A percentile compares a stretch with the other conserved stretches of the same genome.
Conservation (phyloP, 2,329 filamentous ascomycete genomes). For the Ascochyta clinopodiicola region DNA sequence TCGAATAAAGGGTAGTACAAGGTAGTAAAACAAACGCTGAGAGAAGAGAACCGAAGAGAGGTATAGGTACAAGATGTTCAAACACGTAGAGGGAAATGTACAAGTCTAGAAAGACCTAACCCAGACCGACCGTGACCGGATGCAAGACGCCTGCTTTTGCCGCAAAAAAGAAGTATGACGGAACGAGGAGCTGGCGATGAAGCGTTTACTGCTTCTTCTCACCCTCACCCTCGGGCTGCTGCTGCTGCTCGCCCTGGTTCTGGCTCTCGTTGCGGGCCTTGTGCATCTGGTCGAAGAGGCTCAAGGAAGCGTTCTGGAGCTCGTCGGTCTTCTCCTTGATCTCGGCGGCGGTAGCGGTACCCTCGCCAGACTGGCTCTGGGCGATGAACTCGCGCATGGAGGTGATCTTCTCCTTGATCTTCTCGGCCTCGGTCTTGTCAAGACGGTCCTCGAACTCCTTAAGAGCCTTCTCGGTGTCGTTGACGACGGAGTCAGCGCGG, state of each 20-base stretch:
- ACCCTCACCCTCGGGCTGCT: constrained; percentile 60
- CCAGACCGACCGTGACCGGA: constrained; percentile 38
- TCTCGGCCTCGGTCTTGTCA: constrained; percentile 93
- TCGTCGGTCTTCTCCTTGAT: constrained; percentile 99
- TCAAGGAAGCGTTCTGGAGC: constrained; percentile 93
- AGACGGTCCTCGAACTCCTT: constrained; percentile 96
- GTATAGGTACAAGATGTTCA: constrained; percentile 45
- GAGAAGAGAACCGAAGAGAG: constrained; percentile 41
- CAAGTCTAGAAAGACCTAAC: constrained; percentile 44
- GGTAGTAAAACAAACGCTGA: constrained; percentile 41
- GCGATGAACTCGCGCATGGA: constrained; percentile 85
- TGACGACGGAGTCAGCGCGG: constrained; percentile 92
- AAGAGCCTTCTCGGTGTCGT: constrained; percentile 97
- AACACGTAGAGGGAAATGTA: constrained; percentile 36
- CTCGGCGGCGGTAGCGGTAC: constrained; percentile 82
- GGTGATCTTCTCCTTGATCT: constrained; percentile 92
- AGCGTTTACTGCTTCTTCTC: constrained; percentile 73
- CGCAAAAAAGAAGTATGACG: constrained; percentile 31
- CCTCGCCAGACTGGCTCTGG: constrained; percentile 94
- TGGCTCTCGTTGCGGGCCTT: constrained; percentile 78
- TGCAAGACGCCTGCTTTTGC: constrained; percentile 50
- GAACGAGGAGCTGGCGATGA: constrained; percentile 25
- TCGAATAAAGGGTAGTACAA: constrained; percentile 33
- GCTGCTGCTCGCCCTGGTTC: constrained; percentile 49
- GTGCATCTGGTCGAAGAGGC: constrained; percentile 99